Conservation (phyloP, 352 stramenopile genomes). For the Thraustochytrium striatum region DNA sequence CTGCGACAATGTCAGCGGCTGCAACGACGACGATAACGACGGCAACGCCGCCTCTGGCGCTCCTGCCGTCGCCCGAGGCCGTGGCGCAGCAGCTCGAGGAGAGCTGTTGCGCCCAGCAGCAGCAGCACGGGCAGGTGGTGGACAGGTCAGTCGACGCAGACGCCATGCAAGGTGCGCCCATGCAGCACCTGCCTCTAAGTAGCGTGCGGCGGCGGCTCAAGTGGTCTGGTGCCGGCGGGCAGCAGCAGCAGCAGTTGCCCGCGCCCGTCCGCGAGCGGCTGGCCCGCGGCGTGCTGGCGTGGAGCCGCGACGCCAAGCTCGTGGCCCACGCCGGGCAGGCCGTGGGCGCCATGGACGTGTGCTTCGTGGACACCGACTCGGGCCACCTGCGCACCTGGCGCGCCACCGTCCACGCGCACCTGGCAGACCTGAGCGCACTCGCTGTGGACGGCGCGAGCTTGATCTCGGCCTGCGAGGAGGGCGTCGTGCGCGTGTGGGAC, state of each 20-base stretch:
- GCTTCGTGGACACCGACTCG: constrained; percentile 32
- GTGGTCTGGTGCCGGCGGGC: not conserved
- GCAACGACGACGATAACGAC: too few relatives aligned
- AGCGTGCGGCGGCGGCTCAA: not conserved
- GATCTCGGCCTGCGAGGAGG: not conserved
- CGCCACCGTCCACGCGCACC: constrained; percentile 13
- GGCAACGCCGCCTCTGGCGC: too few relatives aligned
- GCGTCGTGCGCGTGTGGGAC: constrained; percentile 22
- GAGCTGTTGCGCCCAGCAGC: too few relatives aligned
- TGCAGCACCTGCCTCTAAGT: not conserved
- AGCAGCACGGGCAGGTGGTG: too few relatives aligned
- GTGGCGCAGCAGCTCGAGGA: too few relatives aligned
- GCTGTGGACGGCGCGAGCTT: not conserved
- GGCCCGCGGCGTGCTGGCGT: not conserved
- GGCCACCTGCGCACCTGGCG: constrained; percentile 33
- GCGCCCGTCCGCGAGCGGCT: not conserved
- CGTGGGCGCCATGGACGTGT: constrained; percentile 16
- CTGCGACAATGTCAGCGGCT: too few relatives aligned
- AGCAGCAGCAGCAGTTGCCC: not conserved
- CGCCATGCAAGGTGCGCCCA: too few relatives aligned
- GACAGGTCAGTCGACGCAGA: too few relatives aligned
- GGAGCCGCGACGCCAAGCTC: not conserved
- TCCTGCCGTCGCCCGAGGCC: too few relatives aligned
- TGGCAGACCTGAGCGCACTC: constrained; percentile 21
- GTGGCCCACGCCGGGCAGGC: constrained; percentile 31